phyloP scores from a whole-genome alignment of 768 basidiomycete genomes.

The Cystofilobasidium ferigula region DNA sequence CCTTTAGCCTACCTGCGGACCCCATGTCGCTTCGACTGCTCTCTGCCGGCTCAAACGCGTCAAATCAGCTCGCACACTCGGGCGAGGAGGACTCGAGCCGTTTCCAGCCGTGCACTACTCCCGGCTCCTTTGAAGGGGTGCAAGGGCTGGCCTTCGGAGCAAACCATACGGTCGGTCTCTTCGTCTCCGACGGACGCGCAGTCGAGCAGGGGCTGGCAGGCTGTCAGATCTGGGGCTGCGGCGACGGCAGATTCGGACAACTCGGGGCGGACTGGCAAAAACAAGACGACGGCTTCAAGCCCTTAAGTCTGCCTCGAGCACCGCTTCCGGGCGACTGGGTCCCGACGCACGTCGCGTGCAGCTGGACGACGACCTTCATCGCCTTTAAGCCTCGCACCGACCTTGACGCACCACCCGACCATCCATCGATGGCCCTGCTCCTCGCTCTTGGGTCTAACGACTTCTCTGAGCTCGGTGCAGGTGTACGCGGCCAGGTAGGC shows the following conservation, averaged over 20 bases:
- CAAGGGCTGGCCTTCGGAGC: background rate
- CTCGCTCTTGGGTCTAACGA: slow-evolving; percentile 35
- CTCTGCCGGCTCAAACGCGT: background rate
- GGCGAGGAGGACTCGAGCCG: background rate
- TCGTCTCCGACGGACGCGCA: background rate
- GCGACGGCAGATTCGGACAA: background rate
- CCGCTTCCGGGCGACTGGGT: background rate
- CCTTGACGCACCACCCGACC: slow-evolving; percentile 49
- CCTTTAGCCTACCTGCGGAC: background rate
- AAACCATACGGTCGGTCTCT: background rate
- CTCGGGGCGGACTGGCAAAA: background rate
- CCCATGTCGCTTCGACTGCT: background rate
- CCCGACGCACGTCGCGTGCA: slow-evolving; percentile 5
- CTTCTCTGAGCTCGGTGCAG: background rate
- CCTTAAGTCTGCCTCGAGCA: background rate
- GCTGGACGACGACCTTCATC: slow-evolving; percentile 29
- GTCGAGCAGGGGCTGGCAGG: background rate
- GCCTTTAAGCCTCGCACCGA: slow-evolving; percentile 44
- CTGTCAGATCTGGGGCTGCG: background rate
- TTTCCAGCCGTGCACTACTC: background rate
- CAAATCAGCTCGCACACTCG: slow-evolving; percentile 3
- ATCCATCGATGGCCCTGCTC: slow-evolving; percentile 44
- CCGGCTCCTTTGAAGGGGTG: background rate
- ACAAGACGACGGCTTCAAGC: background rate
- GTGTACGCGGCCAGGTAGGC: background rate